Conservation (phyloP, 2,329 filamentous ascomycete genomes). For the Fusarium equiseti region DNA sequence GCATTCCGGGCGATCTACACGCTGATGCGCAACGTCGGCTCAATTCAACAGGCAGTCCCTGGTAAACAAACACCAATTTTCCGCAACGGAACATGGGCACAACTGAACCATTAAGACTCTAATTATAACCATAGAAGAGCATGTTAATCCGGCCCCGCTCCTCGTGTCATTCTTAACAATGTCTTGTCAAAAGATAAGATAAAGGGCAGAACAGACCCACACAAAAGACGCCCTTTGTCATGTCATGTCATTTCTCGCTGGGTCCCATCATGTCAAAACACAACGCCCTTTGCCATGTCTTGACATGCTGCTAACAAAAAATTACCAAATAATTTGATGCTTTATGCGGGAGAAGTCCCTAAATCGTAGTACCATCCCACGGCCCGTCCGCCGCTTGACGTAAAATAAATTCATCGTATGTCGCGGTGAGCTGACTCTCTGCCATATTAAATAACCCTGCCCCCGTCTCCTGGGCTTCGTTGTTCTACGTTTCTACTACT, state of each 20-base stretch:
- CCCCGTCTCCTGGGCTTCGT: neutral
- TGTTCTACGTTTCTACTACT: neutral
- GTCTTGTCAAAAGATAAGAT: constrained; percentile 31
- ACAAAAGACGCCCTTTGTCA: constrained; percentile 26
- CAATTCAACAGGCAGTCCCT: neutral
- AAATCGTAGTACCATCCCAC: constrained; percentile 5
- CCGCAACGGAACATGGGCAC: neutral
- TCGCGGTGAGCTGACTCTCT: constrained; percentile 2
- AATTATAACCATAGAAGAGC: neutral
- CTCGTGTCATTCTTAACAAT: neutral
- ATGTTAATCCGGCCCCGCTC: constrained; percentile 1
- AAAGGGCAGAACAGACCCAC: constrained; percentile 15
- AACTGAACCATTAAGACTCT: neutral
- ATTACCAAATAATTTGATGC: constrained; percentile 35
- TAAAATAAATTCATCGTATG: constrained; percentile 31
- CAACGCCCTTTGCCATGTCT: constrained; percentile 32
- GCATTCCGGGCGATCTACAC: neutral
- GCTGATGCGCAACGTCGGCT: neutral
- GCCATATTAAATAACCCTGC: constrained; percentile 13
- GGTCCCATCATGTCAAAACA: constrained; percentile 23
- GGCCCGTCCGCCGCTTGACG: constrained; percentile 13
- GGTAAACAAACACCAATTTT: neutral
- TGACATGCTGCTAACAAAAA: constrained; percentile 17
- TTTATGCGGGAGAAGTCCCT: constrained; percentile 14
- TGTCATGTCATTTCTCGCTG: constrained; percentile 27